phyloP scores from a whole-genome alignment of 1,284 basidiomycete species.

The Coniferiporia sulphurascens region DNA sequence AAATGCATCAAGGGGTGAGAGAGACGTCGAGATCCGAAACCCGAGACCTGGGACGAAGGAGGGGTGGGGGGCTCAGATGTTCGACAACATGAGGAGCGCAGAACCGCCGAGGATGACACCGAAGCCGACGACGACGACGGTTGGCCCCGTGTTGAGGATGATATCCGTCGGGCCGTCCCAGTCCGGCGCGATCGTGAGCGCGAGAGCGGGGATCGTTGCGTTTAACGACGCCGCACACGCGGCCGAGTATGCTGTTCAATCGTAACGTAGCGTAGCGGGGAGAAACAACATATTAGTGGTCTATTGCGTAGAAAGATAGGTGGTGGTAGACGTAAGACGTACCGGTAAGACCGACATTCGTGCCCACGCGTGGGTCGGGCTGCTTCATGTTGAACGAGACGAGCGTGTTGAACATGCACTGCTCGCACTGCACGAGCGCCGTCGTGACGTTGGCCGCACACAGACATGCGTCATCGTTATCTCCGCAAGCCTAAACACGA shows the following conservation, averaged over 20 bases:
- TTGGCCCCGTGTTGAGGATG: conserved; percentile 37
- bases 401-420: conserved; percentile 56
- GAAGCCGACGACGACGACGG: conserved; percentile 42
- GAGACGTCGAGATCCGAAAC: no score
- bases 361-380: conserved; percentile 51
- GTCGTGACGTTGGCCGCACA: conserved; percentile 40
- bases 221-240: conserved; percentile 33
- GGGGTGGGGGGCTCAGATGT: conserved; percentile 29
- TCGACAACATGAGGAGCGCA: conserved; percentile 45
- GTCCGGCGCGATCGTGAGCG: conserved; percentile 39
- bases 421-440: conserved; percentile 46
- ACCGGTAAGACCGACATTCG: conserved; percentile 49
- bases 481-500: conserved; percentile 25
- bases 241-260: conserved; percentile 41
- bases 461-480: conserved; percentile 42
- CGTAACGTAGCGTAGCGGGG: not conserved
- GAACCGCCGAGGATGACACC: conserved; percentile 42
- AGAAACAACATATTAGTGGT: not conserved
- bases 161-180: conserved; percentile 59
- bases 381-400: conserved; percentile 44
- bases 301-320: not conserved
- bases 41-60: no score
- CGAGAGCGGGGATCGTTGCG: conserved; percentile 33
- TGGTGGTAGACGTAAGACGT: conserved; percentile 29
- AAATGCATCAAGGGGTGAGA: no score